Evolutionary conservation across 2,329 filamentous ascomycete genomes (phyloP), one percentile per base, ranked within the genome.

Genomic region (Fusarium heterosporum): DNA sequence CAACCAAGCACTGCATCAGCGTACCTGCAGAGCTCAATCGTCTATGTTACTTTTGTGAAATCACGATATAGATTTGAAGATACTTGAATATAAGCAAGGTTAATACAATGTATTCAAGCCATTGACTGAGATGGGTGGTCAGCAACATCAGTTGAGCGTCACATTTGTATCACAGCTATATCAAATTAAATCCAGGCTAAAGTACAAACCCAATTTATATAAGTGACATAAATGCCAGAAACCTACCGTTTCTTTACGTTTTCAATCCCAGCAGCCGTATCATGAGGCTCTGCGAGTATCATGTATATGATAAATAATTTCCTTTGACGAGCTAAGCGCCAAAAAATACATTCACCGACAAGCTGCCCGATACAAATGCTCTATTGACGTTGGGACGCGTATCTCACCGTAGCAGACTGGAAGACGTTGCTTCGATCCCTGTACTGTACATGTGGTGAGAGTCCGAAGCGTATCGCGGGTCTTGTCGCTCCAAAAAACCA

Each of bases 401-500:
- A 34, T 29, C 19, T 41, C 42, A 45, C 43, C 29, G 29, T 32
- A 30, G 30, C 10, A 45, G 38, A 30, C 28, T 14, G 12, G 34
- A 32, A 45, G 34, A 39, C 13, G 28, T 55, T 55, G 39, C 34
- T 50, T 45, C 55, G 28, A 42, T 19, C 49, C 38, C 68, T 40
- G 42, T 29, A 40, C 25, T 38, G 38, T 36, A 19, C n/a, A 36
- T 42, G 29, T 14, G 43, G 25, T 12, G 36, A 34, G 26, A 47
- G 17, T 25, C 46, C 16, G 17, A 43, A 11, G 52, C 16, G 29
- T 25, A 49, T 26, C 45, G 19, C 53, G 34, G 43, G 58, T 52
- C 40, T 64, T 42, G 51, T 45, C 64, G 49, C 47, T 34, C 64
- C 50, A 68, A 54, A 50, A 50, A 57, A 39, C 55, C 65, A 68